Evolutionary conservation across 495 filamentous ascomycete species (phyloP), one percentile per base, ranked within the genome.

Genomic region (Beverwykella pulmonaria): DNA sequence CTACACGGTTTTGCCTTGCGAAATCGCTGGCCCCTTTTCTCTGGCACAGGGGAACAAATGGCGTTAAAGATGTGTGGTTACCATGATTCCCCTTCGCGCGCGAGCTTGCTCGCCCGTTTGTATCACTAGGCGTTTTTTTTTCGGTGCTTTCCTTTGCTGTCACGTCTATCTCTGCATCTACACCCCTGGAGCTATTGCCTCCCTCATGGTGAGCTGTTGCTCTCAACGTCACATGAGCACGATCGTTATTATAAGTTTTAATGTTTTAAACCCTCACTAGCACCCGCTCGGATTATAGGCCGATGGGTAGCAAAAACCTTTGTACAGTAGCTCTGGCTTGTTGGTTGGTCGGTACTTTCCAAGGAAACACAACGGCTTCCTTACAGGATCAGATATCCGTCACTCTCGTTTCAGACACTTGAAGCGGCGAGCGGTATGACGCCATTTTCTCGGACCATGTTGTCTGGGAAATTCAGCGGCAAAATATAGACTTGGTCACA

Each of bases 181-280:
- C 39, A 44, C 15, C 17, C 39, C 39, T n/a, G 39, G 39, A 44
- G 39, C 39, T 44, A 44, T 34, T 9, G 6, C 15, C 39, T 44
- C 39, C 39, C 39, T 56, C 25, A 34, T 25, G 32, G 12, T 25
- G 32, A 17, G 46, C 44, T 50, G 25, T 25, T 62, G 49, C 39
- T 44, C 39, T 9, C 39, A 9, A 44, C 39, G 39, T 44, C 39
- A 44, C 39, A 44, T 44, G 39, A n/a, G 39, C 39, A 44, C 46
- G 29, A 68, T 62, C 68, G 41, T 71, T 61, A 57, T 59, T 71
- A 71, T 71, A 67, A 34, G 5, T 6, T 63, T 67, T 71, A 67
- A 71, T 71, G 63, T 71, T 71, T 71, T 71, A 71, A 63, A 71
- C 68, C 29, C 68, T 71, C 68, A 47, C 57, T 71, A 49, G 68